Evolutionary conservation across 176 grass and related monocot genomes (phyloP), one percentile per base, ranked within the genome.

Genomic region (Musa schizocarpa): DNA sequence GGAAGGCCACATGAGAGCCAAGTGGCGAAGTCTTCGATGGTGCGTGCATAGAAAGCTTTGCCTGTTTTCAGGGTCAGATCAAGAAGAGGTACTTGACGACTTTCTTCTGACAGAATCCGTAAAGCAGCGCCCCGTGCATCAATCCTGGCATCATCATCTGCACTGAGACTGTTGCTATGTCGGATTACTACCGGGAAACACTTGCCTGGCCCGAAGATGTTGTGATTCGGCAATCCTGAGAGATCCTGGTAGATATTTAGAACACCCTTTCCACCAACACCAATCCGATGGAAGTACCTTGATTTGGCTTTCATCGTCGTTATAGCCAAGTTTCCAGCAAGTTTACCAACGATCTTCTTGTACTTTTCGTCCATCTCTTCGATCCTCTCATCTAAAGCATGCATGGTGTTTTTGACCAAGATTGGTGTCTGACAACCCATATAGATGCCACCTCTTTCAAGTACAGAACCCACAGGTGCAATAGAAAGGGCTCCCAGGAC

Each of bases 241-340:
- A 86, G 77, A 5, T 86, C 86, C 68, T 76, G 58, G 67, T 83
- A 81, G 83, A 92, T 78, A 22, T 52, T 88, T 53, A 92, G 78
- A 54, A 86, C 21, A 24, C 89, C 89, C 2, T 68, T 81, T 9
- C 89, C 89, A 0, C 80, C 82, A 16, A 88, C 83, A 13, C 89
- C 86, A 12, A 88, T 92, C 54, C 86, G 80, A 76, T 92, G 86
- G 86, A 88, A 92, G 77, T 92, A 92, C 76, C 89, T 92, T 49
- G 89, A 88, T 52, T 86, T 83, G 74, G 86, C 89, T 52, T 92
- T 92, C 89, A 92, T 88, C 52, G 86, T 92, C 16, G 89, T 92
- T 65, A 86, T 83, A 19, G 89, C 89, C 53, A 92, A 55, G 78
- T 92, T 92, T 0, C 83, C 89, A 0, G 89, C 76, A n/a, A 92